Evolutionary conservation across 352 stramenopile genomes (phyloP).

Genomic region (Phytophthora palmivora): DNA sequence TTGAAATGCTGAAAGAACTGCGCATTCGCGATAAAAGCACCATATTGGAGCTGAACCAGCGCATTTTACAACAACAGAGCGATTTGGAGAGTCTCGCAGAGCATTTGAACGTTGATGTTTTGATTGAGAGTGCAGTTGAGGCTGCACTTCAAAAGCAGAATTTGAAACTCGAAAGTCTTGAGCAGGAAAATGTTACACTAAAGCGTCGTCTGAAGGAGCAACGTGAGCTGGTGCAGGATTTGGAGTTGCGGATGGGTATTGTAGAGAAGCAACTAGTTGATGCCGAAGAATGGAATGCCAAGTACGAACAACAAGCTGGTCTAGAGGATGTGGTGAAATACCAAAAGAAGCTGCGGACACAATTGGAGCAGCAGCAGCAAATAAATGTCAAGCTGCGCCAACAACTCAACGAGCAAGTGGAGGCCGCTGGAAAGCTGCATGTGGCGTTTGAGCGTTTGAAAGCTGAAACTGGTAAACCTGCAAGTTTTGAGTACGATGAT

Average conservation of each 20-base stretch:
- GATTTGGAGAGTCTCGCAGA: slow-evolving; percentile 66
- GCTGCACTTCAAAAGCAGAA: slow-evolving; percentile 44
- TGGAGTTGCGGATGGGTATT: slow-evolving; percentile 62
- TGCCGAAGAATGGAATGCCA: slow-evolving; percentile 67
- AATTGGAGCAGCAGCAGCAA: slow-evolving; percentile 66
- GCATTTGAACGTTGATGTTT: slow-evolving; percentile 52
- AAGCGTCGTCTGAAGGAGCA: slow-evolving; percentile 64
- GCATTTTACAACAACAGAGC: slow-evolving; percentile 63
- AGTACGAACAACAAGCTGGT: slow-evolving; percentile 70
- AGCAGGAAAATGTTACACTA: slow-evolving; percentile 48
- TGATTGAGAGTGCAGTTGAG: slow-evolving; percentile 44
- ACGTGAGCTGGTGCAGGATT: slow-evolving; percentile 47
- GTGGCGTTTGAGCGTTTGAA: slow-evolving; percentile 72
- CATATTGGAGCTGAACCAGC: slow-evolving; percentile 64
- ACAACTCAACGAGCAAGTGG: slow-evolving; percentile 66
- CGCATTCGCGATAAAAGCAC: slow-evolving; percentile 65
- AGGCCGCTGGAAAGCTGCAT: slow-evolving; percentile 61
- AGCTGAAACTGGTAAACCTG: slow-evolving; percentile 49
- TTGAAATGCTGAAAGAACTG: slow-evolving; percentile 72
- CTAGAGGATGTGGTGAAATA: slow-evolving; percentile 79
- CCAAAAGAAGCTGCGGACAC: slow-evolving; percentile 74
- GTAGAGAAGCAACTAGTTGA: slow-evolving; percentile 69
- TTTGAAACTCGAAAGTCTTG: slow-evolving; percentile 28
- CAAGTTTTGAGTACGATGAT: slow-evolving; percentile 69
- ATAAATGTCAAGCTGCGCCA: slow-evolving; percentile 66